A percentile compares a stretch with the other conserved stretches of the same genome.
Evolutionary conservation across 768 basidiomycete species (phyloP).

Genomic region (Rhodosporidiobolus sp.): DNA sequence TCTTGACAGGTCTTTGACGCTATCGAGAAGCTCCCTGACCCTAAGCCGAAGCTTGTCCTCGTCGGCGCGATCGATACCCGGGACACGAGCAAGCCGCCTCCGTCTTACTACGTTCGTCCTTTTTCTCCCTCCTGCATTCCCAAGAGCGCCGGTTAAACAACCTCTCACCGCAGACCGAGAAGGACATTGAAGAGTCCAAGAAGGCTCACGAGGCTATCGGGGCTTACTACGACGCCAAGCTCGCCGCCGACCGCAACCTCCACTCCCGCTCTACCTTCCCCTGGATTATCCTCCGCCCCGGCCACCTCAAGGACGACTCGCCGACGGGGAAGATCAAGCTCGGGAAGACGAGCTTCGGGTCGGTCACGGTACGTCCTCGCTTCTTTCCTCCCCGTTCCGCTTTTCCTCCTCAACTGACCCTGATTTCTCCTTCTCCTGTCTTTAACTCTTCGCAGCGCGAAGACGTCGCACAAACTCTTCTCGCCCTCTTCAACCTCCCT

Average conservation of each 20-base stretch:
- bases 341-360: constrained; percentile 58
- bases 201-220: constrained; percentile 34
- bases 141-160: rapidly evolving
- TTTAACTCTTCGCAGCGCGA: constrained; percentile 52
- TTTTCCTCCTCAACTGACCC: neutral
- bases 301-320: constrained; percentile 56
- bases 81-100: constrained; percentile 21
- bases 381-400: neutral
- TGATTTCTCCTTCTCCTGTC: neutral
- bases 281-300: constrained; percentile 68
- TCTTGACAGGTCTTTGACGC: constrained; percentile 56
- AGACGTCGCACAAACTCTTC: constrained; percentile 59
- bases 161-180: constrained; percentile 19
- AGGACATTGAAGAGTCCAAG: constrained; percentile 16
- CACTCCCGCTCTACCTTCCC: constrained; percentile 58
- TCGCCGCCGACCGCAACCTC: constrained; percentile 54
- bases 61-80: constrained; percentile 35
- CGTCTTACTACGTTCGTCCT: constrained; percentile 21
- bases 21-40: constrained; percentile 55
- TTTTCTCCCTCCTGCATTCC: neutral
- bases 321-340: constrained; percentile 58
- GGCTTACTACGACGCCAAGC: constrained; percentile 49
- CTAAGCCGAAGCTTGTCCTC: constrained; percentile 28
- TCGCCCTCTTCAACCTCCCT: constrained; percentile 52
- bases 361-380: constrained; percentile 54